Conservation (phyloP, 116 monocot species). For the Posidonia oceanica region DNA sequence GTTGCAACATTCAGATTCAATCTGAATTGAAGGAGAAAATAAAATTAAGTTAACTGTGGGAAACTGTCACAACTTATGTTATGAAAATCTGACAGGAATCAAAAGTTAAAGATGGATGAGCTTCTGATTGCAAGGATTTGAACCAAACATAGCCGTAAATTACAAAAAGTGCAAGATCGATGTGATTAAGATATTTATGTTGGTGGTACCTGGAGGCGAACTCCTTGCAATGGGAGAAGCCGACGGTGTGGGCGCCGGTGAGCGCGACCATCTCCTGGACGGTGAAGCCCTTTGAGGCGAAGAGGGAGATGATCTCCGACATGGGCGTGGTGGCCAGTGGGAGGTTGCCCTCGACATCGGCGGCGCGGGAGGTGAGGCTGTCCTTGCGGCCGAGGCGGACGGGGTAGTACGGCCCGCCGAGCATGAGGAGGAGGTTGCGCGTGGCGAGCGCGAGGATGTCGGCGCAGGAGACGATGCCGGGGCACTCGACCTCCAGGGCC, state of each 20-base stretch:
- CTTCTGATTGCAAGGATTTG: no score
- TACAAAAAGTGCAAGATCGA: no score
- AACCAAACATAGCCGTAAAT: no score
- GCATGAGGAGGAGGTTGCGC: slow-evolving; percentile 34
- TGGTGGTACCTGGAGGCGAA: slow-evolving; percentile 14
- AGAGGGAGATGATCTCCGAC: slow-evolving; percentile 12
- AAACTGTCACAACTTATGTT: no score
- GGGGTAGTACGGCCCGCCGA: slow-evolving; percentile 33
- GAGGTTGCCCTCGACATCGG: slow-evolving; percentile 16
- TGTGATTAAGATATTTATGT: no score
- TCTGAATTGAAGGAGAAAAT: no score
- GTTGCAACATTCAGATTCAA: no score
- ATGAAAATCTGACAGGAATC: no score
- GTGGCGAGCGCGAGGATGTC: slow-evolving; percentile 48
- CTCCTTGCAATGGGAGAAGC: slow-evolving; percentile 57
- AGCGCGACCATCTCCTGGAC: slow-evolving; percentile 37
- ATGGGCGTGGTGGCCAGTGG: slow-evolving; percentile 15
- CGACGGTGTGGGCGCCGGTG: slow-evolving; percentile 49
- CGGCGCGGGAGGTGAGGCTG: slow-evolving; percentile 23
- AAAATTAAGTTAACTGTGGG: no score
- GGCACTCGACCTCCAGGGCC: slow-evolving; percentile 32
- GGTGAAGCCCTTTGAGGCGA: slow-evolving; percentile 18
- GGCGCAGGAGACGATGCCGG: slow-evolving; percentile 47
- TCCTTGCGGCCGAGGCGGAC: slow-evolving; percentile 38
- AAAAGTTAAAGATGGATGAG: no score